phyloP scores from a whole-genome alignment of 441 rosid genomes.

The Erodium trifolium region DNA sequence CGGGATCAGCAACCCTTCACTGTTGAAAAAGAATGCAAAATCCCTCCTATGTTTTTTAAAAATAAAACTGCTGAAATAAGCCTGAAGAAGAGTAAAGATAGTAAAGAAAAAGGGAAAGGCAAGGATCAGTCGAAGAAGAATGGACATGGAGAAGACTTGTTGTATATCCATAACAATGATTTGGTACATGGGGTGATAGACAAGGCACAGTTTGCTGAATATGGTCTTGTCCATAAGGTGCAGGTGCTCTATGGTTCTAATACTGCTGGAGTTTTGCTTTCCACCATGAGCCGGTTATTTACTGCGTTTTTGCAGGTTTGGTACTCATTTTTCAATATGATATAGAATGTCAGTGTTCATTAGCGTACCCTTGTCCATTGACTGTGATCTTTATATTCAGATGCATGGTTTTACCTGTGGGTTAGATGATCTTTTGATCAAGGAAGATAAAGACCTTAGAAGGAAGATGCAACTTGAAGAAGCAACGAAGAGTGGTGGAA shows the following conservation, averaged over 20 bases:
- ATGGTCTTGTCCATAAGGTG: conserved; percentile 92
- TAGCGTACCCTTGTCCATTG: conserved; percentile 17
- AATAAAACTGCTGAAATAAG: conserved; percentile 31
- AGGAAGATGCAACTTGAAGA: conserved; percentile 71
- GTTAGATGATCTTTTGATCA: conserved; percentile 86
- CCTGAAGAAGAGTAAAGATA: background rate
- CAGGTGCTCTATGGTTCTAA: conserved; percentile 91
- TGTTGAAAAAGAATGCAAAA: conserved; percentile 73
- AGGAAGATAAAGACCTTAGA: conserved; percentile 52
- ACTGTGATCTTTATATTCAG: conserved; percentile 42
- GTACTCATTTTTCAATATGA: conserved; percentile 13
- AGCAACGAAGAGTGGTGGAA: conserved; percentile 65
- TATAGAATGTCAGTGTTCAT: conserved; percentile 16
- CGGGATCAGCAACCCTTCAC: conserved; percentile 74
- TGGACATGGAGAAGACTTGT: conserved; percentile 50
- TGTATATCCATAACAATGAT: conserved; percentile 58
- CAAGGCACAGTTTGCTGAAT: conserved; percentile 97
- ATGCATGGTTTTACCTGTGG: conserved; percentile 99
- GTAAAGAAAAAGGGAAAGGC: conserved; percentile 17
- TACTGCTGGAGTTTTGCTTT: conserved; percentile 83
- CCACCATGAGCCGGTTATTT: conserved; percentile 84
- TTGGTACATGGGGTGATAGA: conserved; percentile 91
- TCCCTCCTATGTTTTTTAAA: conserved; percentile 69
- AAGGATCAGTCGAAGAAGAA: conserved; percentile 19
- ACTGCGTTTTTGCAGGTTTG: conserved; percentile 87